These are phyloP conservation scores for Pseudoperonospora humuli DNA, from an alignment of 352 stramenopile species.

Conservation along the genomic window DNA sequence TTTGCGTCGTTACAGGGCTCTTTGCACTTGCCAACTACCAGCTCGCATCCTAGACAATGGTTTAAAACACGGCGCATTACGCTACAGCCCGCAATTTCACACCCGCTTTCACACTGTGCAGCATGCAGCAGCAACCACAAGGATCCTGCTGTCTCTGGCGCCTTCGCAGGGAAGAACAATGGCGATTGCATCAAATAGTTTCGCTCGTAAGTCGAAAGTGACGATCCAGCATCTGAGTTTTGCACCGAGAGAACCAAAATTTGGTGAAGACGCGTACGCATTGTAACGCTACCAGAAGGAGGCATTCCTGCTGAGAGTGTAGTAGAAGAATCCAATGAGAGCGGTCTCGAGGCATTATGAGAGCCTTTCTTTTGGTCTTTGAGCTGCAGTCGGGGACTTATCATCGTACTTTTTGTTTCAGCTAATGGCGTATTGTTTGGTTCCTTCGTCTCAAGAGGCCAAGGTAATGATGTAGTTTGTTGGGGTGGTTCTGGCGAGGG, in stretches of 20 bases:
- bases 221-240: conserved; percentile 35
- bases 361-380: conserved; percentile 16
- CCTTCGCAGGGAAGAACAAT: conserved; percentile 44
- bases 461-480: conserved; percentile 4
- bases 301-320: conserved; percentile 15
- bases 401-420: conserved; percentile 12
- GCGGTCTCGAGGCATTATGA: conserved; percentile 12
- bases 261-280: conserved; percentile 35
- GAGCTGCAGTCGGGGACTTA: conserved; percentile 17
- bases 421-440: conserved; percentile 1
- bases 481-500: conserved; percentile 7
- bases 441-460: conserved; percentile 15
- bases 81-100: conserved; percentile 47
- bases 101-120: conserved; percentile 36
- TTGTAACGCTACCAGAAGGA: conserved; percentile 22
- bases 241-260: conserved; percentile 37
- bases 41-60: conserved; percentile 55
- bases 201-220: conserved; percentile 38
- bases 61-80: conserved; percentile 66
- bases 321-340: conserved; percentile 29
- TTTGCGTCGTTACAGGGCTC: conserved; percentile 71
- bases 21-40: conserved; percentile 50
- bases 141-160: conserved; percentile 51
- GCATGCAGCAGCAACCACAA: conserved; percentile 63
- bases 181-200: conserved; percentile 47